Evolutionary conservation across 176 grass and related monocot species (phyloP).

Genomic region (Tillandsia leiboldiana): DNA sequence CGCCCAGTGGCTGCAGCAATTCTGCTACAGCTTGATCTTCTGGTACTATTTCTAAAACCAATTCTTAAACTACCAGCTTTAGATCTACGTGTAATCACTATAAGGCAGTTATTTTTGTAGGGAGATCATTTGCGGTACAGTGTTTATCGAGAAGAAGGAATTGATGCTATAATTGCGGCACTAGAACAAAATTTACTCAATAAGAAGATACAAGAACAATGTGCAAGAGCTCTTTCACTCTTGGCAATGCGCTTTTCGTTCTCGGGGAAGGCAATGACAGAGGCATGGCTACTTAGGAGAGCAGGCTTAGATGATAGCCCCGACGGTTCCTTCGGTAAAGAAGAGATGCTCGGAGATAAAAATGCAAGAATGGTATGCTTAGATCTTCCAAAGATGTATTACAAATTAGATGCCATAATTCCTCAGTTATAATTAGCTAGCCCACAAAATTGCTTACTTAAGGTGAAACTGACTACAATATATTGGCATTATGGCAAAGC

Average conservation of each 20-base stretch:
- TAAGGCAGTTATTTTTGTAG: constrained; percentile 43
- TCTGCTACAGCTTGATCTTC: constrained; percentile 79
- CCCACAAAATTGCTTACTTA: not conserved
- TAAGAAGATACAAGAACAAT: constrained; percentile 71
- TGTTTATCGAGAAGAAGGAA: constrained; percentile 70
- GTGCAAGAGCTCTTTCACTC: constrained; percentile 63
- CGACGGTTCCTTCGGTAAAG: constrained; percentile 70
- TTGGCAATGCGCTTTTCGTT: constrained; percentile 72
- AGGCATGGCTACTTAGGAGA: constrained; percentile 74
- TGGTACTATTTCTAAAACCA: constrained; percentile 44
- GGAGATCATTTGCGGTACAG: constrained; percentile 91
- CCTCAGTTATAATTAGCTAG: not conserved
- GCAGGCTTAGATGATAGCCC: constrained; percentile 68
- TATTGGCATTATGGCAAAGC: no score
- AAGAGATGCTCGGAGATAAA: constrained; percentile 59
- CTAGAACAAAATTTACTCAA: constrained; percentile 55
- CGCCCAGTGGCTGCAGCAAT: constrained; percentile 71
- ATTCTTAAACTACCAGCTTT: not conserved
- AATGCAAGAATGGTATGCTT: constrained; percentile 40
- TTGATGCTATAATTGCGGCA: constrained; percentile 54
- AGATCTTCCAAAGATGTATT: constrained; percentile 6
- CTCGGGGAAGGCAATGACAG: constrained; percentile 57
- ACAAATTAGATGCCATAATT: not conserved
- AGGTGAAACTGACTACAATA: not conserved
- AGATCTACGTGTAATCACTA: constrained; percentile 12